Conservation (phyloP, 116 monocot genomes). For the Cymodocea nodosa region DNA sequence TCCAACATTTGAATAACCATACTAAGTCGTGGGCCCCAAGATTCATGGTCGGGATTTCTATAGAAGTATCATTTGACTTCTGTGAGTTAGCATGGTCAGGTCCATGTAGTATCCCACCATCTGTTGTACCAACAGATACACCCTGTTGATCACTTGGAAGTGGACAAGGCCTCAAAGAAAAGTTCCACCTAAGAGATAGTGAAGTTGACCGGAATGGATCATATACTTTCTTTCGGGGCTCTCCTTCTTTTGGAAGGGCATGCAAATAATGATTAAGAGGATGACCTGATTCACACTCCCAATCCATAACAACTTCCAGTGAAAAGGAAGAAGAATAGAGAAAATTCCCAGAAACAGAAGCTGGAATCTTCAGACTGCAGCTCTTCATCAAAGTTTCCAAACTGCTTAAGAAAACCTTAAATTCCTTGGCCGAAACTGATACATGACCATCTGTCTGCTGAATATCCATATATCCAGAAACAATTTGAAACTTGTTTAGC, state of each 20-base stretch:
- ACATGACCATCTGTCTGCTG: conserved; percentile 88
- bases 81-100: conserved; percentile 16
- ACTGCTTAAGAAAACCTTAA: conserved; percentile 82
- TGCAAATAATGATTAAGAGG: conserved; percentile 91
- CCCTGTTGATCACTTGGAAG: conserved; percentile 15
- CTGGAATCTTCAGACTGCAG: conserved; percentile 61
- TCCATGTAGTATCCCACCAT: conserved; percentile 17
- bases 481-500: conserved; percentile 74
- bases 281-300: conserved; percentile 94
- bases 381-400: conserved; percentile 64
- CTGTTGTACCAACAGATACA: conserved; percentile 11
- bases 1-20: conserved; percentile 98
- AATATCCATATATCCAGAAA: conserved; percentile 80
- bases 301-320: conserved; percentile 74
- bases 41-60: conserved; percentile 63
- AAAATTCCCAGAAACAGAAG: conserved; percentile 41
- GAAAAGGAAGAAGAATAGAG: conserved; percentile 64
- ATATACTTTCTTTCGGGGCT: conserved; percentile 58
- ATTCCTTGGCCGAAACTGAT: conserved; percentile 58
- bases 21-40: conserved; percentile 81
- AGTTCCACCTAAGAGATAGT: conserved; percentile 82
- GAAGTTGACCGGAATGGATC: conserved; percentile 97
- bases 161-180: conserved; percentile 55
- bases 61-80: conserved; percentile 15
- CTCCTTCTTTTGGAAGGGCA: conserved; percentile 83